Evolutionary conservation across 2,329 filamentous ascomycete species (phyloP).

Genomic region (Orbilia quercus): DNA sequence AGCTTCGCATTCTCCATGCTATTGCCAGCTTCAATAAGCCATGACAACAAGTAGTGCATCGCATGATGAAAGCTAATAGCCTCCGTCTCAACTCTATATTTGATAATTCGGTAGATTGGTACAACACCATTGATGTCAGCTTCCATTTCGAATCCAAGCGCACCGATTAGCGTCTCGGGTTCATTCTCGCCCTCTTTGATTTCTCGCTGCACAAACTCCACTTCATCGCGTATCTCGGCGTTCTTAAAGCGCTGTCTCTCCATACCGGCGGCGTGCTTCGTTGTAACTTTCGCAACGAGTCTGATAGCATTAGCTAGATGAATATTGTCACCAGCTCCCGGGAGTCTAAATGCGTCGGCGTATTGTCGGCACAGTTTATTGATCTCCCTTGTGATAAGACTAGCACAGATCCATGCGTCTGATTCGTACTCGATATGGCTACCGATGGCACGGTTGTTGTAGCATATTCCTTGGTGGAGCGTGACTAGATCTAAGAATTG

Average conservation of each 20-base stretch:
- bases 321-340: constrained; percentile 72
- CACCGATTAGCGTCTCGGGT: constrained; percentile 7
- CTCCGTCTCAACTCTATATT: constrained; percentile 87
- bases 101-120: constrained; percentile 75
- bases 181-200: constrained; percentile 15
- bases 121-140: constrained; percentile 37
- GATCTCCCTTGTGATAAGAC: constrained; percentile 91
- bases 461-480: constrained; percentile 95
- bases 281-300: constrained; percentile 82
- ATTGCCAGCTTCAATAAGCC: constrained; percentile 91
- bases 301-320: constrained; percentile 78
- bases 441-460: constrained; percentile 88
- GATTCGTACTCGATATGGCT: constrained; percentile 99
- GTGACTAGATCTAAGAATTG: constrained; percentile 97
- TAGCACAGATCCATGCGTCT: constrained; percentile 97
- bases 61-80: constrained; percentile 98
- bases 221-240: constrained; percentile 86
- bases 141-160: constrained; percentile 47
- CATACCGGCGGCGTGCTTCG: constrained; percentile 87
- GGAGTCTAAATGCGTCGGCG: constrained; percentile 82
- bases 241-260: constrained; percentile 86
- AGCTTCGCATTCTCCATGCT: constrained; percentile 76
- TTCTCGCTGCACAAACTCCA: constrained; percentile 71
- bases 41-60: constrained; percentile 93
- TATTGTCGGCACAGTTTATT: constrained; percentile 91